Percentiles rank a stretch among this genome's conserved stretches.
These are phyloP conservation scores for Exophiala bonariae DNA, from an alignment of 2,329 filamentous ascomycete genomes.

Conservation along the genomic window DNA sequence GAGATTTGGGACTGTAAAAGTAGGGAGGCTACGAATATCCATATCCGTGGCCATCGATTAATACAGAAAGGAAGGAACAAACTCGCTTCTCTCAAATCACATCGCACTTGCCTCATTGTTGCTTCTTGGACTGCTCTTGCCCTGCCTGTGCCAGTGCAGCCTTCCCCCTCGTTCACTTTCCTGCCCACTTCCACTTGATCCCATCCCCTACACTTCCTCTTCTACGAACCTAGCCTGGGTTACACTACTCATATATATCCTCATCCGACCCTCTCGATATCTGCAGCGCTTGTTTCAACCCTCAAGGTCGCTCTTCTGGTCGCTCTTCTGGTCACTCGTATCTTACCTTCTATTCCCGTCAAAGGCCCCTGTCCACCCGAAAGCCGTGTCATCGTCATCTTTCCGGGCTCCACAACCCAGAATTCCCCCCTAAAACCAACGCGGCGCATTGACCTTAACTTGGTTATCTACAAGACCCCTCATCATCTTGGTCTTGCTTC, in stretches of 20 bases:
- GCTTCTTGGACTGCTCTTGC: too few relatives aligned
- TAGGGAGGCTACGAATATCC: too few relatives aligned
- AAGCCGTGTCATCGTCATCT: slow-evolving; percentile 2
- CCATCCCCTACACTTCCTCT: not conserved
- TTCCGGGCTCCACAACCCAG: too few relatives aligned
- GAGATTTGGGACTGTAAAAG: too few relatives aligned
- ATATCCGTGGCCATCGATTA: too few relatives aligned
- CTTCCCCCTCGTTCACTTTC: too few relatives aligned
- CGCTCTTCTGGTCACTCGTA: slow-evolving; percentile 9
- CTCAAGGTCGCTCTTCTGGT: not conserved
- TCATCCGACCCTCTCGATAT: not conserved
- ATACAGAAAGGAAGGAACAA: too few relatives aligned
- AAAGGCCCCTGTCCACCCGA: slow-evolving; percentile 7
- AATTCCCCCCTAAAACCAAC: too few relatives aligned
- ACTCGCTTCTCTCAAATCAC: too few relatives aligned
- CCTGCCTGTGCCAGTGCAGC: too few relatives aligned
- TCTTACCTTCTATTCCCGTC: slow-evolving; percentile 7
- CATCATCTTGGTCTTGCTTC: not conserved
- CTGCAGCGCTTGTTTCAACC: slow-evolving; percentile 13
- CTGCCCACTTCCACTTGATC: not conserved
- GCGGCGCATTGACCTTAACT: not conserved
- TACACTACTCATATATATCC: slow-evolving; percentile 1
- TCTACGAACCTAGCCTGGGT: too few relatives aligned
- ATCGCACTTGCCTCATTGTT: too few relatives aligned
- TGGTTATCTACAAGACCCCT: not conserved